Percentiles rank a stretch among this genome's conserved stretches.
These are phyloP conservation scores for Niveomyces coronatus DNA, from an alignment of 2,329 filamentous ascomycete species.

Conservation along the genomic window DNA sequence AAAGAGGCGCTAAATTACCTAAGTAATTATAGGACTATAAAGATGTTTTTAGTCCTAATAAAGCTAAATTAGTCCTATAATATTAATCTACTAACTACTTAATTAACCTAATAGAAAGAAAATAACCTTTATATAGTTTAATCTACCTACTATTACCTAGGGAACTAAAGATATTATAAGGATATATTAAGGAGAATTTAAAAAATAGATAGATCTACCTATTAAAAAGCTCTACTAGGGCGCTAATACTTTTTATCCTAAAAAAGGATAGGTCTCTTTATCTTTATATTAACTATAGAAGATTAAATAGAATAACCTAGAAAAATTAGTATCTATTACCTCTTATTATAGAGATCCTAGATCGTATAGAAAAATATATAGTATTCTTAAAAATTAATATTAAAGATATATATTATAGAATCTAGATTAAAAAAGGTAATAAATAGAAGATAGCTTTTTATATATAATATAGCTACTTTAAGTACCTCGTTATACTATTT, in stretches of 20 bases:
- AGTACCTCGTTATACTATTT: conserved; percentile 5
- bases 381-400: conserved; percentile 23
- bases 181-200: conserved; percentile 14
- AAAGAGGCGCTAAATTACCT: background rate
- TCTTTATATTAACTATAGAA: conserved; percentile 25
- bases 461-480: conserved; percentile 8
- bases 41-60: background rate
- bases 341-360: conserved; percentile 21
- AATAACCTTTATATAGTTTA: conserved; percentile 3
- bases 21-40: background rate
- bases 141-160: conserved; percentile 11
- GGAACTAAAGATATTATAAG: conserved; percentile 10
- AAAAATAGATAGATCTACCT: conserved; percentile 13
- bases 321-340: conserved; percentile 23
- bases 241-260: conserved; percentile 20
- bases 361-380: conserved; percentile 14
- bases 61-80: background rate
- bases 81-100: background rate
- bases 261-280: conserved; percentile 20
- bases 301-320: conserved; percentile 23
- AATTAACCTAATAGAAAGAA: background rate
- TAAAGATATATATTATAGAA: conserved; percentile 12
- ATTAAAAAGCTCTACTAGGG: conserved; percentile 12
- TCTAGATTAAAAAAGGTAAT: conserved; percentile 5
- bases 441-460: conserved; percentile 9